Base-by-base conservation (phyloP, 2,329 filamentous ascomycete genomes). In the Huntiella savannae region DNA sequence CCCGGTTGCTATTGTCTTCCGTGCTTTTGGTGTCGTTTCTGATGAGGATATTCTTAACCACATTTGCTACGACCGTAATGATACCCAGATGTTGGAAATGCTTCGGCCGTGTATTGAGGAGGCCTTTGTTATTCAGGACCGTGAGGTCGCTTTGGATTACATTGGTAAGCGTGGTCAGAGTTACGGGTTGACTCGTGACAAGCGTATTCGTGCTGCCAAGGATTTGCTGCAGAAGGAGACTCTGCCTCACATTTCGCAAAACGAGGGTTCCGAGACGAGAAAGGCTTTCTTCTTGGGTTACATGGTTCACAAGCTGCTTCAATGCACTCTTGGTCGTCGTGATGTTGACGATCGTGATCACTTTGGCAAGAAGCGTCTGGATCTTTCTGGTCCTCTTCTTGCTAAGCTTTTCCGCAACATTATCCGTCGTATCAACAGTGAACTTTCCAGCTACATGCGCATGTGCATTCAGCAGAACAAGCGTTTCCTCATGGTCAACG, bases 261-360 rank as follows among this genome's bases (percentile, higher is more conserved):
- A 75, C 51, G 86, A 95, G 62, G 91, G 91, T 22, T 92, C 85
- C 54, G 88, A 96, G 60, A 96, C 88, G 1, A 72, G 85, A 49
- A 98, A 98, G 60, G 91, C 92, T 2, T 98, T 94, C 64, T 98
- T 96, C 71, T 68, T 98, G 42, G 91, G 92, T 16, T 98, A 98
- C 64, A 98, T 98, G 88, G 84, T 96, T 40, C 88, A 98, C 63
- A 82, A 91, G 59, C 73, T 98, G 55, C 70, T 96, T 17, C 88
- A 95, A 62, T 94, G 87, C 59, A 84, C 87, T 46, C 72, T 98
- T 41, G 92, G 91, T 44, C 80, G 91, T 51, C 81, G 86, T 52
- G 91, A 96, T 59, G 85, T 86, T 19, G 91, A 98, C 57, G 91
- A 98, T 58, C 83, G 91, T 67, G 91, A 98, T 68, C 92, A 98